phyloP scores from a whole-genome alignment of 805 yeast species.

The Debaryomyces castellii region DNA sequence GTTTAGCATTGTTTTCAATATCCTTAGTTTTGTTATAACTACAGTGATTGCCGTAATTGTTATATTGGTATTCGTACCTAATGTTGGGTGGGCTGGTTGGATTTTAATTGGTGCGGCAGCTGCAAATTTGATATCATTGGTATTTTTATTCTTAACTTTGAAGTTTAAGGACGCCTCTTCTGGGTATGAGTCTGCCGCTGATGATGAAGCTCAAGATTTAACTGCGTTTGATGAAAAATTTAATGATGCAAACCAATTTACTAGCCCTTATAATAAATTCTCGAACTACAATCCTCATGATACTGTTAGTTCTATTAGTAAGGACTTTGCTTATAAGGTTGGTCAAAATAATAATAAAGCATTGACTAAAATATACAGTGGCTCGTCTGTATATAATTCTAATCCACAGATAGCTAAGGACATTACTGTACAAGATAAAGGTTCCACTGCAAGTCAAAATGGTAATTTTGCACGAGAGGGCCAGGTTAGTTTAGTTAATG shows the following conservation, averaged over 20 bases:
- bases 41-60: conserved; percentile 55
- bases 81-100: conserved; percentile 74
- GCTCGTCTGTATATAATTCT: conserved; percentile 29
- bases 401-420: conserved; percentile 34
- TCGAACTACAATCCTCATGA: conserved; percentile 7
- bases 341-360: background rate
- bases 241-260: conserved; percentile 9
- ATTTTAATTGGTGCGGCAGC: conserved; percentile 65
- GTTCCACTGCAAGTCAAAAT: conserved; percentile 2
- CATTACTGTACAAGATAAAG: conserved; percentile 22
- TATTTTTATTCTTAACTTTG: conserved; percentile 42
- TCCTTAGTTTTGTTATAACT: conserved; percentile 53
- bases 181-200: conserved; percentile 14
- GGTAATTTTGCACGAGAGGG: conserved; percentile 11
- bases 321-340: conserved; percentile 24
- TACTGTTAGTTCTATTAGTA: conserved; percentile 20
- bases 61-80: conserved; percentile 61
- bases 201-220: conserved; percentile 13
- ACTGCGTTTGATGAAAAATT: conserved; percentile 22
- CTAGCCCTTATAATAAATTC: conserved; percentile 10
- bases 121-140: conserved; percentile 49
- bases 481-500: conserved; percentile 25
- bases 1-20: conserved; percentile 43
- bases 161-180: conserved; percentile 24
- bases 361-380: conserved; percentile 9